Base-by-base conservation (phyloP, 2,329 filamentous ascomycete genomes). In the Ceratocystiopsis brevicomis region DNA sequence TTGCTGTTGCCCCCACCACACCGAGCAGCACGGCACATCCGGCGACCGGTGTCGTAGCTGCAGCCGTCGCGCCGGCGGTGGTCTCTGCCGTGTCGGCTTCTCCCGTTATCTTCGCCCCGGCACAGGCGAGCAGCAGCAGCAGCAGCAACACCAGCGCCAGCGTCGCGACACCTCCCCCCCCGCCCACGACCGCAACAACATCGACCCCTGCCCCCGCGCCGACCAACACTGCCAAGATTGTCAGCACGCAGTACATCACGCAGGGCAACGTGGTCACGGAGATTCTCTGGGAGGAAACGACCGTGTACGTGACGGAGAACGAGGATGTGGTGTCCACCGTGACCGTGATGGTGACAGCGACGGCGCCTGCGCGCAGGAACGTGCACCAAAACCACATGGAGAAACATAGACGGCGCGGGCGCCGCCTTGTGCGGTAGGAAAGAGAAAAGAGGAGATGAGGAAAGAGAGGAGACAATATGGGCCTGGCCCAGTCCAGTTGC, bases 231-330 rank as follows among this genome's bases (percentile, higher is more conserved):
- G 59, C 64, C 50, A 30, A 30, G 6, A 30, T 30, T 30, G 55
- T 62, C 47, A 69, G 66, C 55, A 78, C 72, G 6, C 57, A 73
- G 50, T 74, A 64, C 47, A 48, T 67, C 39, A 76, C 71, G 16
- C 59, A 59, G 10, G 65, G 64, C 42, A 61, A 63, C 38, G 51
- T 65, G 8, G 68, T 78, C 13, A 64, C 63, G 48, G 67, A 76
- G 58, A 64, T 78, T 18, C 55, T 74, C 13, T 73, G 69, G 66
- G 66, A 70, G 42, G 64, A 76, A 57, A 63, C 69, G 39, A 53
- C 66, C 5, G 64, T 74, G 25, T 73, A 66, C 42, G 67, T 73
- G 15, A 57, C 65, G 44, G 54, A 62, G 21, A 53, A 60, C 14
- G 59, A 61, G 19, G 55, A 58, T 18, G 63, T 62, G 0, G 57